phyloP scores from a whole-genome alignment of 805 yeast species.

The Hanseniaspora occidentalis region DNA sequence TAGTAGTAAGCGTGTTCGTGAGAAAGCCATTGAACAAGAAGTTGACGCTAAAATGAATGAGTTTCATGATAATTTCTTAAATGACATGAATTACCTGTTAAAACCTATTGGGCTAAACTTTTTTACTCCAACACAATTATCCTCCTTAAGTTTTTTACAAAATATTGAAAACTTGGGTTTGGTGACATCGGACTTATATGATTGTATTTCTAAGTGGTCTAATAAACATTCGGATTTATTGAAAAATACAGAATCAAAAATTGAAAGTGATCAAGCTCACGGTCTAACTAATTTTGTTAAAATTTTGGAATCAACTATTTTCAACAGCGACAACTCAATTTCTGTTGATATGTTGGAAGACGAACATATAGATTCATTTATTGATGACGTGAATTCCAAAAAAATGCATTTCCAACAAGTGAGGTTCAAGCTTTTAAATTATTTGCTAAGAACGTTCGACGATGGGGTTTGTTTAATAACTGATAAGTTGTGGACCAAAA shows the following conservation, averaged over 20 bases:
- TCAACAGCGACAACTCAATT: conserved; percentile 13
- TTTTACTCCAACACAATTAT: conserved; percentile 6
- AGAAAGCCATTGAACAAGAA: conserved; percentile 15
- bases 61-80: conserved; percentile 12
- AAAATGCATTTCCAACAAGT: conserved; percentile 28
- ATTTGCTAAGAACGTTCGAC: conserved; percentile 10
- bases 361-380: conserved; percentile 13
- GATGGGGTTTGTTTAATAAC: conserved; percentile 22
- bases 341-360: conserved; percentile 10
- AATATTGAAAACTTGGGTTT: background rate
- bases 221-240: conserved; percentile 22
- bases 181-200: conserved; percentile 21
- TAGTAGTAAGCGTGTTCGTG: conserved; percentile 30
- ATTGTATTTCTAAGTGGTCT: conserved; percentile 26
- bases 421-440: conserved; percentile 22
- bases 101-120: conserved; percentile 4
- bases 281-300: background rate
- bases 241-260: conserved; percentile 7
- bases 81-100: conserved; percentile 9
- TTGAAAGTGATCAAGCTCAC: conserved; percentile 6
- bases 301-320: conserved; percentile 21
- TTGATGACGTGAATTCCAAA: conserved; percentile 17
- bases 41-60: conserved; percentile 7
- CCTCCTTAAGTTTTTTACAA: conserved; percentile 1
- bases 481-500: conserved; percentile 29